These are phyloP conservation scores for Arbutus unedo DNA, from an alignment of 148 eudicot genomes.

Conservation along the genomic window DNA sequence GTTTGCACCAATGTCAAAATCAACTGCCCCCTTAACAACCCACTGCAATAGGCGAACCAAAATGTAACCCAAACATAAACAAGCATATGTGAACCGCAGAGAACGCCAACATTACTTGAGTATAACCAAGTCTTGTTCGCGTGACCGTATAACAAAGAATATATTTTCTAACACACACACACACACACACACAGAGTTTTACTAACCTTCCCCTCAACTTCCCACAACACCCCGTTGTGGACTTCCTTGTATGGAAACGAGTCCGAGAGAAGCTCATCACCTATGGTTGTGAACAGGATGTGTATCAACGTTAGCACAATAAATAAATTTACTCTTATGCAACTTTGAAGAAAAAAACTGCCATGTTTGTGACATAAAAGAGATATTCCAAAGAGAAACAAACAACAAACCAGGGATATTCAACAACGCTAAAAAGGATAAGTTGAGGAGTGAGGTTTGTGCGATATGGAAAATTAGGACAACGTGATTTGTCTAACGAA, in stretches of 20 bases:
- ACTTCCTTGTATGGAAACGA: slow-evolving; percentile 79
- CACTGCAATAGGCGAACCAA: slow-evolving; percentile 42
- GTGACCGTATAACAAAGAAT: not conserved
- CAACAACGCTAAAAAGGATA: not conserved
- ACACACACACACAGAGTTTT: too few species aligned
- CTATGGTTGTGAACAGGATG: slow-evolving; percentile 22
- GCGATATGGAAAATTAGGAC: not conserved
- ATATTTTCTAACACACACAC: too few species aligned
- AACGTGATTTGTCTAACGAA: not conserved
- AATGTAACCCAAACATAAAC: not conserved
- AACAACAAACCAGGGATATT: not conserved
- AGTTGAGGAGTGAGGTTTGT: not conserved
- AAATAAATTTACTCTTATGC: not conserved
- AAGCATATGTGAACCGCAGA: not conserved
- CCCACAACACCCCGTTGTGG: slow-evolving; percentile 73
- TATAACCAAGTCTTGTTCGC: not conserved
- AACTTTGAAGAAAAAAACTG: not conserved
- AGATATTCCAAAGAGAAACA: not conserved
- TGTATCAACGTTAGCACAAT: not conserved
- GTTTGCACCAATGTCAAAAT: slow-evolving; percentile 84
- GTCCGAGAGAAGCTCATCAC: slow-evolving; percentile 89
- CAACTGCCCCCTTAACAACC: slow-evolving; percentile 71
- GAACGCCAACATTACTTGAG: not conserved
- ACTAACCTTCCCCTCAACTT: slow-evolving; percentile 84
- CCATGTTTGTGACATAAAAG: not conserved